phyloP scores from a whole-genome alignment of 805 yeast genomes.

The Zygosaccharomyces siamensis region DNA sequence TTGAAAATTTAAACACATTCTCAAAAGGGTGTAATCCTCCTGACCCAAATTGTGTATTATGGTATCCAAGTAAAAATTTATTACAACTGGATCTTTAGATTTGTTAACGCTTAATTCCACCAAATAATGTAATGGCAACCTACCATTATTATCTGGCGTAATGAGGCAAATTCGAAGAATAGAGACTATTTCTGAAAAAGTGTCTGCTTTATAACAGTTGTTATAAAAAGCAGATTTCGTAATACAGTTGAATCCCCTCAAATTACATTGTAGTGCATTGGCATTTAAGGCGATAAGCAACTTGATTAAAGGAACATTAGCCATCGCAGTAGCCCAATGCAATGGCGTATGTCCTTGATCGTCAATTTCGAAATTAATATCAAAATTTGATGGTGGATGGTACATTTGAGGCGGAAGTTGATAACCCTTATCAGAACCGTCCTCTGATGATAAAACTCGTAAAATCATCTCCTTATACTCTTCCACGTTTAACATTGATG shows the following conservation, averaged over 20 bases:
- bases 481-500: slow-evolving; percentile 15
- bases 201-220: slow-evolving; percentile 61
- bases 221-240: slow-evolving; percentile 67
- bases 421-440: slow-evolving; percentile 26
- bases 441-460: slow-evolving; percentile 32
- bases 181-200: slow-evolving; percentile 55
- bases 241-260: slow-evolving; percentile 62
- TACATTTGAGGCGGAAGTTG: slow-evolving; percentile 38
- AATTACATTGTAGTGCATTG: slow-evolving; percentile 49
- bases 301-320: slow-evolving; percentile 55
- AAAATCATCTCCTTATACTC: slow-evolving; percentile 31
- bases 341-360: slow-evolving; percentile 76
- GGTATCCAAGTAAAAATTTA: slow-evolving; percentile 49
- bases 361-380: slow-evolving; percentile 65
- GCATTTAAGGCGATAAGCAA: slow-evolving; percentile 54
- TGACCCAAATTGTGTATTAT: slow-evolving; percentile 42
- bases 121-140: slow-evolving; percentile 70
- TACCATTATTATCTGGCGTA: slow-evolving; percentile 65
- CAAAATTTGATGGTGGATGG: slow-evolving; percentile 57
- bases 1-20: slow-evolving; percentile 63
- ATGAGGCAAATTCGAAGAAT: slow-evolving; percentile 60
- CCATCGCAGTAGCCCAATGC: slow-evolving; percentile 86
- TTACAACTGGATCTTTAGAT: slow-evolving; percentile 46
- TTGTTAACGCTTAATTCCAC: slow-evolving; percentile 49
- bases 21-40: slow-evolving; percentile 43